A percentile compares a stretch with the other conserved stretches of the same genome.
Evolutionary conservation across 1,139 yeast species (phyloP).

Genomic region (Suhomyces choctaworum): DNA sequence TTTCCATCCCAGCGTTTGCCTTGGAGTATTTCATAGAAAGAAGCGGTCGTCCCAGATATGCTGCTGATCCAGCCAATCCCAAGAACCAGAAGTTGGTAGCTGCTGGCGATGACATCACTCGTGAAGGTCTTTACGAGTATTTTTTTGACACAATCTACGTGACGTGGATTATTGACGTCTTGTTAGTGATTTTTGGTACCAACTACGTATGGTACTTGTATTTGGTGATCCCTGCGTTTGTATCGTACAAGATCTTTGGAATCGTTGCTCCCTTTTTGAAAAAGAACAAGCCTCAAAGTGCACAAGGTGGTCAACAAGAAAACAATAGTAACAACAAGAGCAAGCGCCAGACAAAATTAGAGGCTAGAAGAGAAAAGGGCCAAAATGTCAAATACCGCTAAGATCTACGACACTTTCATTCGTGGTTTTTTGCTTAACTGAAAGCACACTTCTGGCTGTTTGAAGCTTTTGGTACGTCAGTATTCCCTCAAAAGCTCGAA

Average conservation of each 20-base stretch:
- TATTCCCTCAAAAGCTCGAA: no score
- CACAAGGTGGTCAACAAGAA: conserved; percentile 15
- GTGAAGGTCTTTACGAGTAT: conserved; percentile 73
- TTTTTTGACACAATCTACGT: conserved; percentile 73
- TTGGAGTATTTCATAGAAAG: conserved; percentile 61
- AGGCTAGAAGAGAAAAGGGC: conserved; percentile 44
- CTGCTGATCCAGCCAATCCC: conserved; percentile 35
- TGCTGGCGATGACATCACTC: conserved; percentile 67
- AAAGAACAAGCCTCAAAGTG: conserved; percentile 12
- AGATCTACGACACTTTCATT: no score
- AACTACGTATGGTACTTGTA: conserved; percentile 65
- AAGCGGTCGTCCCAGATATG: conserved; percentile 64
- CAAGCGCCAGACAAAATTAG: conserved; percentile 51
- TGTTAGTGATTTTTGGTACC: conserved; percentile 56
- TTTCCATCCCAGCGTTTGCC: conserved; percentile 57
- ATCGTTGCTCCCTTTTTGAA: conserved; percentile 25
- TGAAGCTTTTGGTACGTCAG: no score
- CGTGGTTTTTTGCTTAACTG: no score
- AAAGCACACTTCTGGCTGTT: no score
- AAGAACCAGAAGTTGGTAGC: conserved; percentile 37
- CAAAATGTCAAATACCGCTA: conserved; percentile 25
- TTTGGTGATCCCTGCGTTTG: conserved; percentile 49
- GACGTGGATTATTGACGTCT: conserved; percentile 61
- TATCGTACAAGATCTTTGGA: conserved; percentile 51
- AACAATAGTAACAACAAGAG: conserved; percentile 30